Conservation (phyloP, 1,139 yeast genomes). For the Zhuliangozyma parablackwelliae region DNA sequence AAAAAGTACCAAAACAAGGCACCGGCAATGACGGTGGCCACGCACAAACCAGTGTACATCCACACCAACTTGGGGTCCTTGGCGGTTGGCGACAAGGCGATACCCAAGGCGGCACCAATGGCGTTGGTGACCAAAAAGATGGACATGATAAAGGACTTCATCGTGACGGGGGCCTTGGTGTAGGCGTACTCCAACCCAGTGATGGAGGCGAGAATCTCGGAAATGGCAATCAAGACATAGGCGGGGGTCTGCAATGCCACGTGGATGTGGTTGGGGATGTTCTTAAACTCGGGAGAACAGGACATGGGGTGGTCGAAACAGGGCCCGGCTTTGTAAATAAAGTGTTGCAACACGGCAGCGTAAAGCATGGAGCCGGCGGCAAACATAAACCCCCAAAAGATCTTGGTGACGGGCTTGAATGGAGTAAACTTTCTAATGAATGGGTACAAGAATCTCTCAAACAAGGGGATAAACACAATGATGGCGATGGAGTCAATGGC, state of each 20-base stretch:
- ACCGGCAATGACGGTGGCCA: conserved; percentile 58
- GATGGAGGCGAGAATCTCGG: conserved; percentile 63
- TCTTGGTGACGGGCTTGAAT: conserved; percentile 68
- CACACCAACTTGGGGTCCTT: conserved; percentile 65
- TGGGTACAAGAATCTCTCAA: conserved; percentile 53
- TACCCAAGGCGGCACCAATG: conserved; percentile 67
- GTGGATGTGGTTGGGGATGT: conserved; percentile 49
- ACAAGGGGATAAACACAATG: conserved; percentile 58
- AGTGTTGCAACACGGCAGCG: conserved; percentile 78
- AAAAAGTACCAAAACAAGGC: conserved; percentile 58
- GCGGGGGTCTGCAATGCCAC: conserved; percentile 65
- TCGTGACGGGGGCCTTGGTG: conserved; percentile 61
- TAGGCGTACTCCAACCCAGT: conserved; percentile 69
- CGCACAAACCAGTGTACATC: conserved; percentile 61
- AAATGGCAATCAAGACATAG: conserved; percentile 55
- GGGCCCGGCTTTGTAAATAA: conserved; percentile 69
- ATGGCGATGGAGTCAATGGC: conserved; percentile 59
- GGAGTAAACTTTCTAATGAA: conserved; percentile 51
- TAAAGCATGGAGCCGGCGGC: conserved; percentile 69
- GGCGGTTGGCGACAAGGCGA: conserved; percentile 64
- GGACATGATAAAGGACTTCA: conserved; percentile 67
- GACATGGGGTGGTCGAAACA: conserved; percentile 61
- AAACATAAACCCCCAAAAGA: conserved; percentile 69
- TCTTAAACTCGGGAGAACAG: conserved; percentile 24
- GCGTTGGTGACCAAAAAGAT: conserved; percentile 60